A percentile compares a stretch with the other conserved stretches of the same genome.
phyloP scores from a whole-genome alignment of 2,329 filamentous ascomycete genomes.

The Penicillium griseofulvum region DNA sequence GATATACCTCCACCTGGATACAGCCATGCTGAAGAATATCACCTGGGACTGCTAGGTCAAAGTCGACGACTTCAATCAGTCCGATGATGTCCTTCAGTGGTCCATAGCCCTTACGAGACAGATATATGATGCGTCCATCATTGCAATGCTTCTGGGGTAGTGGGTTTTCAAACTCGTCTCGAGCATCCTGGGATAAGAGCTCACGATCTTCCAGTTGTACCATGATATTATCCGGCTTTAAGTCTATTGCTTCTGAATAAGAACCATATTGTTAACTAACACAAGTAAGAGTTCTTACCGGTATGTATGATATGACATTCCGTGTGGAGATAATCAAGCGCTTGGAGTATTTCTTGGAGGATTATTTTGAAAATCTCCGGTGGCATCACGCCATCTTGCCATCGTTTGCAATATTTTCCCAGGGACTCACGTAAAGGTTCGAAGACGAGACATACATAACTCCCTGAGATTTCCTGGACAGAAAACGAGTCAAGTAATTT shows the following conservation, averaged over 20 bases:
- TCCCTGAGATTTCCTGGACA: too few species aligned
- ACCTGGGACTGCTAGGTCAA: slow-evolving; percentile 33
- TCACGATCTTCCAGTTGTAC: slow-evolving; percentile 28
- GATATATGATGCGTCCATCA: slow-evolving; percentile 34
- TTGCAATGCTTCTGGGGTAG: slow-evolving; percentile 30
- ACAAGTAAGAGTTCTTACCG: slow-evolving; percentile 25
- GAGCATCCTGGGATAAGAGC: slow-evolving; percentile 23
- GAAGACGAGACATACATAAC: too few species aligned
- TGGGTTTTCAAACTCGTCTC: slow-evolving; percentile 29
- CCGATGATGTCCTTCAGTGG: slow-evolving; percentile 20
- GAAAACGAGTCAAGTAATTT: too few species aligned
- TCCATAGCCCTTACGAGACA: slow-evolving; percentile 33
- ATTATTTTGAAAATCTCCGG: too few species aligned
- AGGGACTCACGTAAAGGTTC: too few species aligned
- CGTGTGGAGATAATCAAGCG: too few species aligned
- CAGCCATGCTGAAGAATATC: slow-evolving; percentile 39
- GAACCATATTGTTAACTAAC: slow-evolving; percentile 2
- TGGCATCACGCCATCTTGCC: too few species aligned
- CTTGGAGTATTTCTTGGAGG: too few species aligned
- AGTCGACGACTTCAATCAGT: slow-evolving; percentile 34
- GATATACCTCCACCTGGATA: slow-evolving; percentile 45
- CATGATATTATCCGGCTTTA: slow-evolving; percentile 47
- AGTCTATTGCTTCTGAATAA: slow-evolving; percentile 26
- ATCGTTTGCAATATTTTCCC: too few species aligned
- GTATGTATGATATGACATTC: slow-evolving; percentile 38